A percentile compares a stretch with the other conserved stretches of the same genome.
Conservation (phyloP, 495 filamentous ascomycete genomes). For the Tirmania nivea region DNA sequence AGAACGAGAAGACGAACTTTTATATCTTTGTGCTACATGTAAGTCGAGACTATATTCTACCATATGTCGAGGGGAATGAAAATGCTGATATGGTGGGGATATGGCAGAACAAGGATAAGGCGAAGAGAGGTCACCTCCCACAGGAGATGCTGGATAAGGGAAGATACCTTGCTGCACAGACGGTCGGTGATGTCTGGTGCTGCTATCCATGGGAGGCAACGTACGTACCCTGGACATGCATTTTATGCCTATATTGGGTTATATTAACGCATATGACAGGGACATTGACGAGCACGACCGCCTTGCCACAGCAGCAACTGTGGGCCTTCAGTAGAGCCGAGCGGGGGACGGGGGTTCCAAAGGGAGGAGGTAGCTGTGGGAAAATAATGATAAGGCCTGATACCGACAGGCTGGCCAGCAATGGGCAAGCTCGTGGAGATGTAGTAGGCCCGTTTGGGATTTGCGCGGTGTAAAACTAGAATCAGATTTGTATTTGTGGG, state of each 20-base stretch:
- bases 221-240: constrained; percentile 23
- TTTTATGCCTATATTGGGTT: no score
- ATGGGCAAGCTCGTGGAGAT: no score
- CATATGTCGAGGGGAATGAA: background rate
- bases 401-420: no score
- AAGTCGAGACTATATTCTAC: constrained; percentile 21
- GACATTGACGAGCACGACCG: constrained; percentile 87
- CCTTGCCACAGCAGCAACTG: constrained; percentile 27
- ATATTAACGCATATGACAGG: constrained; percentile 20
- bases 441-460: no score
- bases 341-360: no score
- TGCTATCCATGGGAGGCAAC: constrained; percentile 98
- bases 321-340: constrained; percentile 23
- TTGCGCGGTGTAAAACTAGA: no score
- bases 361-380: no score
- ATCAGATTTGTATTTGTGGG: no score
- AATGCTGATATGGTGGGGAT: background rate
- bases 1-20: constrained; percentile 52
- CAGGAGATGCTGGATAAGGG: constrained; percentile 52
- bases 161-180: constrained; percentile 68
- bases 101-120: constrained; percentile 77
- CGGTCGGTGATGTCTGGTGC: constrained; percentile 86
- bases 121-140: constrained; percentile 74
- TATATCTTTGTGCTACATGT: constrained; percentile 89
- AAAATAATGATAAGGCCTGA: no score